A percentile compares a stretch with the other conserved stretches of the same genome.
Conservation (phyloP, 1,284 basidiomycete species). For the Moniliophthora roreri region DNA sequence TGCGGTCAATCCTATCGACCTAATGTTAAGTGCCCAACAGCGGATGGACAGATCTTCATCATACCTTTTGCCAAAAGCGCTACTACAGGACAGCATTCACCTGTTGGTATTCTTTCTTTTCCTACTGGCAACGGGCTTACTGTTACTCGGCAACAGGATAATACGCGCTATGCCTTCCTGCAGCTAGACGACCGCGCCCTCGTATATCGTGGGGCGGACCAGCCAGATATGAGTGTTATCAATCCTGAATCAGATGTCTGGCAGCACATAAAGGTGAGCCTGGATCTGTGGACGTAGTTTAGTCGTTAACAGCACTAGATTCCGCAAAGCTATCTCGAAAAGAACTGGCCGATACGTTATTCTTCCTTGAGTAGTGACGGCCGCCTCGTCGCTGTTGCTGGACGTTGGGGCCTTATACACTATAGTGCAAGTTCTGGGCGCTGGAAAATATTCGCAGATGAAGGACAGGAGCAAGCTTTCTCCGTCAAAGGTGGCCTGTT, state of each 20-base stretch:
- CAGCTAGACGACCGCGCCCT: slow-evolving; percentile 94
- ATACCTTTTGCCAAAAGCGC: slow-evolving; percentile 96
- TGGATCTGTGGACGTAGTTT: slow-evolving; percentile 3
- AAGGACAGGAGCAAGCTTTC: slow-evolving; percentile 90
- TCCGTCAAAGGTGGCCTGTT: slow-evolving; percentile 88
- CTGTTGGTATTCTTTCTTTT: slow-evolving; percentile 46
- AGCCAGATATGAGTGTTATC: slow-evolving; percentile 97
- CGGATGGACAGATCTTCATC: slow-evolving; percentile 75
- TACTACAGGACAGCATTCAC: slow-evolving; percentile 88
- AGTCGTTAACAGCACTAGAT: slow-evolving; percentile 46
- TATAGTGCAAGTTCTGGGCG: slow-evolving; percentile 92
- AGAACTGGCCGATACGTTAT: slow-evolving; percentile 95
- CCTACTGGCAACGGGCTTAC: background rate
- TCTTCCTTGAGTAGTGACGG: slow-evolving; percentile 93
- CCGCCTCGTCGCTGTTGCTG: slow-evolving; percentile 90
- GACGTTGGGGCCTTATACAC: slow-evolving; percentile 88
- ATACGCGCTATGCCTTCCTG: slow-evolving; percentile 91
- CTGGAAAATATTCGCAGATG: slow-evolving; percentile 90
- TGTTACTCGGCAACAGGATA: slow-evolving; percentile 56
- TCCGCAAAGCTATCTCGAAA: slow-evolving; percentile 85
- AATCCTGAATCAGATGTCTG: slow-evolving; percentile 99
- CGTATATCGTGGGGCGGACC: slow-evolving; percentile 96
- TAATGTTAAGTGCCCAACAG: slow-evolving; percentile 27
- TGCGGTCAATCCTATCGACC: background rate
- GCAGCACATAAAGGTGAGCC: slow-evolving; percentile 86